Conservation (phyloP, 1,284 basidiomycete species). For the Mycena citricolor region DNA sequence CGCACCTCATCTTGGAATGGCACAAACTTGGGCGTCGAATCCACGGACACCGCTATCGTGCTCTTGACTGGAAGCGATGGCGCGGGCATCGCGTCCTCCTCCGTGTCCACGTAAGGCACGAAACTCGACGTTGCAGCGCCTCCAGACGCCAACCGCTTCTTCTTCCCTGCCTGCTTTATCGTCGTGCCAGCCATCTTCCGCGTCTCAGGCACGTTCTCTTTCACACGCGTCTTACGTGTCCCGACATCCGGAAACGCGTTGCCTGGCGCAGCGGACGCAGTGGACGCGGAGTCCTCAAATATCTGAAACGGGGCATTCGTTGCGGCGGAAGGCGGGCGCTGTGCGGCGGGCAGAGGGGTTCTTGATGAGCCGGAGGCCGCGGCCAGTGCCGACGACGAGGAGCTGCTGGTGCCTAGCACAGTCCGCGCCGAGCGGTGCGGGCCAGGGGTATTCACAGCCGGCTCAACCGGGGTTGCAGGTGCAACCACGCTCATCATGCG, state of each 20-base stretch:
- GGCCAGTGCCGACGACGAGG: conserved; percentile 26
- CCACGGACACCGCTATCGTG: conserved; percentile 40
- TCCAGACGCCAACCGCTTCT: conserved; percentile 49
- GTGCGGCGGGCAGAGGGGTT: conserved; percentile 28
- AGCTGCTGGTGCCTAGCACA: conserved; percentile 19
- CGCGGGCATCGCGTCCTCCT: conserved; percentile 38
- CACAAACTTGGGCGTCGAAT: conserved; percentile 57
- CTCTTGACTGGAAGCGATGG: conserved; percentile 34
- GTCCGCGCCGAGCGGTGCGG: conserved; percentile 28
- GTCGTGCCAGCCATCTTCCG: conserved; percentile 66
- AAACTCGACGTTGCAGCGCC: conserved; percentile 39
- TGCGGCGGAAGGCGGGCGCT: conserved; percentile 30
- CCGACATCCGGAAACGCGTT: conserved; percentile 69
- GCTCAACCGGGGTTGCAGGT: conserved; percentile 31
- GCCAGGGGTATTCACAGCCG: too few species aligned
- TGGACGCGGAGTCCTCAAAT: conserved; percentile 64
- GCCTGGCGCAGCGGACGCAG: conserved; percentile 40
- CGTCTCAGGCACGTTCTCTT: conserved; percentile 70
- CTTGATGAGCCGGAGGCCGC: conserved; percentile 26
- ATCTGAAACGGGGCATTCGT: conserved; percentile 62
- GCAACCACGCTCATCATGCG: conserved; percentile 30
- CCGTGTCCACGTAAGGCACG: conserved; percentile 52
- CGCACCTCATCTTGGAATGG: conserved; percentile 70
- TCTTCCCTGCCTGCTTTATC: conserved; percentile 56
- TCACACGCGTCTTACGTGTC: conserved; percentile 69